A percentile compares a stretch with the other conserved stretches of the same genome.
phyloP scores from a whole-genome alignment of 352 stramenopile genomes.

The Thraustotheca clavata region DNA sequence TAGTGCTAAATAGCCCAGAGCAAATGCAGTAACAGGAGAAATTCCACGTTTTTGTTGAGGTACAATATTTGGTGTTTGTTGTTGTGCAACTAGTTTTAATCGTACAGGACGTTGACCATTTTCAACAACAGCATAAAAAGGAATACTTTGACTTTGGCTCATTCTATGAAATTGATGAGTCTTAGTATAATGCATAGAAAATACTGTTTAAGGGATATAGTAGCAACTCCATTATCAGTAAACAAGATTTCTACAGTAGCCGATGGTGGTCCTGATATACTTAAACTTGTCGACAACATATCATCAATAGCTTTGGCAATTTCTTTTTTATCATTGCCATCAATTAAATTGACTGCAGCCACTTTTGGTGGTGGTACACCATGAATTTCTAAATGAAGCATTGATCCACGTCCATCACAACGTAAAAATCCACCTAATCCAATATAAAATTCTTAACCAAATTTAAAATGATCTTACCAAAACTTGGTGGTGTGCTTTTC shows the following conservation, averaged over 20 bases:
- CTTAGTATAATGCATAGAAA: neutral
- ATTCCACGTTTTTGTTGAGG: neutral
- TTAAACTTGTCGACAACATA: neutral
- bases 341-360: slow-evolving; percentile 27
- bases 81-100: neutral
- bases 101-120: neutral
- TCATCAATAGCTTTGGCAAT: neutral
- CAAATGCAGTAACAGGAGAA: neutral
- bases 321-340: neutral
- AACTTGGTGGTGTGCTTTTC: slow-evolving; percentile 41
- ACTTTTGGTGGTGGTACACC: slow-evolving; percentile 42
- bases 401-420: slow-evolving; percentile 66
- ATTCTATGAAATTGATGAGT: neutral
- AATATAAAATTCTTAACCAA: neutral
- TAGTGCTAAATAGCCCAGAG: neutral
- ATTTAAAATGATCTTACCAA: slow-evolving; percentile 21
- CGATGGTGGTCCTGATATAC: neutral
- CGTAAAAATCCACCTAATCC: slow-evolving; percentile 44
- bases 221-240: neutral
- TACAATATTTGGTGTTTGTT: neutral
- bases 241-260: slow-evolving; percentile 1
- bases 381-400: slow-evolving; percentile 66
- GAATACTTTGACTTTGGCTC: neutral
- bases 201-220: neutral
- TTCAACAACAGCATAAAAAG: neutral